Conservation (phyloP, 75 land plant genomes). For the Selaginella tamariscina region DNA sequence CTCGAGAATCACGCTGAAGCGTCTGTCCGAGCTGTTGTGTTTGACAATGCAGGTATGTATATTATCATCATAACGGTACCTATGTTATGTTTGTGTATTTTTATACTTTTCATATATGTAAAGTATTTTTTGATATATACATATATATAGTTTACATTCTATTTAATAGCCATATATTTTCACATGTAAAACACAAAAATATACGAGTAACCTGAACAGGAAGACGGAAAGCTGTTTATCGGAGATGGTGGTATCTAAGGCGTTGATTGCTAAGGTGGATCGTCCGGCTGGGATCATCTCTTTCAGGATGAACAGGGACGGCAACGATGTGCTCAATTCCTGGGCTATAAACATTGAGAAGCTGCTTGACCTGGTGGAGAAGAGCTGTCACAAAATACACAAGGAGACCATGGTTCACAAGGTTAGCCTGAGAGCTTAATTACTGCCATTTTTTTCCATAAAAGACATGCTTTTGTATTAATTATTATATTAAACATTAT, state of each 20-base stretch:
- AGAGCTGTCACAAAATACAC: conserved; percentile 98
- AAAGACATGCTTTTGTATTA: too few relatives aligned
- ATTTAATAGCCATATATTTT: too few relatives aligned
- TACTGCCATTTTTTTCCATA: not conserved
- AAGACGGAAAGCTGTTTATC: conserved; percentile 91
- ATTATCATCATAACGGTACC: too few relatives aligned
- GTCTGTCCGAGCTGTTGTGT: conserved; percentile 78
- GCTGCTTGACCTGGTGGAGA: conserved; percentile 92
- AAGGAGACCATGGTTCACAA: conserved; percentile 98
- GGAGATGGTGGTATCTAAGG: conserved; percentile 91
- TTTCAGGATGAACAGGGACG: conserved; percentile 64
- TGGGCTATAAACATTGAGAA: conserved; percentile 90
- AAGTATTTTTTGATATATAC: too few relatives aligned
- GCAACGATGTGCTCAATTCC: conserved; percentile 86
- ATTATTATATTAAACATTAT: too few relatives aligned
- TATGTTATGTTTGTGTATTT: too few relatives aligned
- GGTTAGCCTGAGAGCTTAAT: conserved; percentile 59
- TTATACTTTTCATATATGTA: too few relatives aligned
- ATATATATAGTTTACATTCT: too few relatives aligned
- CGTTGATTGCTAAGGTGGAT: conserved; percentile 86
- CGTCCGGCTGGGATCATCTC: conserved; percentile 74
- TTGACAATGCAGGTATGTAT: conserved; percentile 65
- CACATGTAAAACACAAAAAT: too few relatives aligned
- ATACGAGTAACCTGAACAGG: too few relatives aligned
- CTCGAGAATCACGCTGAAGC: conserved; percentile 74